phyloP scores from a whole-genome alignment of 768 basidiomycete species.

The Russula griseocarnosa region DNA sequence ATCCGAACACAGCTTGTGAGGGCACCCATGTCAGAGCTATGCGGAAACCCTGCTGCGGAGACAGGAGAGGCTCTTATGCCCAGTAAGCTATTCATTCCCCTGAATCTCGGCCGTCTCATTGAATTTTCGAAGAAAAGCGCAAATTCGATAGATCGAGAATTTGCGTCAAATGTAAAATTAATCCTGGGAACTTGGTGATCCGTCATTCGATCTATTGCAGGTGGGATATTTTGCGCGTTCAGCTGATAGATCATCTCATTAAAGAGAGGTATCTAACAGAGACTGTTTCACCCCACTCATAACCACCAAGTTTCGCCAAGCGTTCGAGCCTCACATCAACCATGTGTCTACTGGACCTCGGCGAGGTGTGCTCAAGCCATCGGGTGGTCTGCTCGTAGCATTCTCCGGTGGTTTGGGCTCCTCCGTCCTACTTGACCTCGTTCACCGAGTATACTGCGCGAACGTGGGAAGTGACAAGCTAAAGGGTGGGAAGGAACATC shows the following conservation, averaged over 20 bases:
- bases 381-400: constrained; percentile 63
- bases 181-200: constrained; percentile 63
- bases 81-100: constrained; percentile 42
- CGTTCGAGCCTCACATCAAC: constrained; percentile 63
- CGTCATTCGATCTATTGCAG: constrained; percentile 84
- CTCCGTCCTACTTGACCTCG: constrained; percentile 64
- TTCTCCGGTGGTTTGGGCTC: constrained; percentile 81
- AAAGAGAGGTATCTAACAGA: constrained; percentile 35
- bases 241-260: not conserved
- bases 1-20: too few species aligned
- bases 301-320: constrained; percentile 57
- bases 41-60: constrained; percentile 61
- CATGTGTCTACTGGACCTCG: constrained; percentile 50
- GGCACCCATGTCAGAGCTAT: constrained; percentile 34
- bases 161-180: constrained; percentile 73
- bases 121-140: constrained; percentile 46
- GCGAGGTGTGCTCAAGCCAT: constrained; percentile 57
- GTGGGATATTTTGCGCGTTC: constrained; percentile 39
- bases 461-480: constrained; percentile 30
- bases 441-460: constrained; percentile 56
- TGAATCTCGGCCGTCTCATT: not conserved
- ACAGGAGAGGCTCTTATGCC: constrained; percentile 57
- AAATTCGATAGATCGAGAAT: constrained; percentile 63
- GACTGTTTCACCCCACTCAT: constrained; percentile 65
- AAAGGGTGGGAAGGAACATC: constrained; percentile 63